Base-by-base conservation (phyloP, 768 basidiomycete genomes). In the Auriscalpium microsporum region DNA sequence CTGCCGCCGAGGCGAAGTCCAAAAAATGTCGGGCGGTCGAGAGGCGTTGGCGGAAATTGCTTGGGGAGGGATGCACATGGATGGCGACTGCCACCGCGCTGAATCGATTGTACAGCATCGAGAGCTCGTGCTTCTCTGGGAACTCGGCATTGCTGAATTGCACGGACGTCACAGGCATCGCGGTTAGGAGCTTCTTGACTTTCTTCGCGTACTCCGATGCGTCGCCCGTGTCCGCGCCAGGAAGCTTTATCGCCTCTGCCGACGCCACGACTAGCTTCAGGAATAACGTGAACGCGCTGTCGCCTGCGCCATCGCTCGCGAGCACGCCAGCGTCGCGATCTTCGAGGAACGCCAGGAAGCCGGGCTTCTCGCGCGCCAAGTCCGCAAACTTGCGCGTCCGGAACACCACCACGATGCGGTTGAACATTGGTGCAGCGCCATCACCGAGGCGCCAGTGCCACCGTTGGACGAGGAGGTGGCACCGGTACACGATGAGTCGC, bases 71-170 rank as follows among this genome's bases (percentile, higher is more conserved):
- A 47, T 86, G 81, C 46, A 96, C 78, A 61, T 84, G 78, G 45
- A 88, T 75, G 4, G 82, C 83, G 28, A 90, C 73, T 6, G 86
- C 80, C 59, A 87, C 73, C 10, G 87, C 84, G 49, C 79, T 81
- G 62, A 90, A 82, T 9, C 93, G 82, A 68, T 96, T 96, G 68
- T 86, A 82, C 36, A 95, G 74, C 77, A 83, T 83, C 1, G 90
- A 86, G 2, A 88, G 73, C 38, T 87, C 81, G 36, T 77, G 72
- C 3, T 66, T 58, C 0, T 74, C 71, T 0, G 84, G 82, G 5
- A 79, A 79, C 3, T 65, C 70, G 1, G 68, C 67, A 44, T 80
- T 78, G 3, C 78, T 78, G 71, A 87, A 88, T 1, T 82, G 75
- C 8, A 91, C 76, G 3, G 83, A 73, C 23, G 83, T 81, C 33